phyloP scores from a whole-genome alignment of 305 asterid species.

The Fraxinus baroniana region DNA sequence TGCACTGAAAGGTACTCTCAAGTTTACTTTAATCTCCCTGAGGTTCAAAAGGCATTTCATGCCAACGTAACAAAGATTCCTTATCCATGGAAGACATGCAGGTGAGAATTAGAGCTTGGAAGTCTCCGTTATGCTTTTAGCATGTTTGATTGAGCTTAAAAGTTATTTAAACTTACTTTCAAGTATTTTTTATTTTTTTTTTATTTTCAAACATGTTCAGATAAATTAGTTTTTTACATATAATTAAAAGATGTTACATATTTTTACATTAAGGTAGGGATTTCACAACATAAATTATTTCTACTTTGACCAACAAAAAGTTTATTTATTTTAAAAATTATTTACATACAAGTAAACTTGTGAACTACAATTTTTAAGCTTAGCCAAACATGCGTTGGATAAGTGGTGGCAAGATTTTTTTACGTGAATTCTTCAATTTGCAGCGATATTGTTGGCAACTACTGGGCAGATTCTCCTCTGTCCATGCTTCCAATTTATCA shows the following conservation, averaged over 20 bases:
- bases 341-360: background rate
- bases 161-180: background rate
- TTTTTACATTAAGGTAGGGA: background rate
- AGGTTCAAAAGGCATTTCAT: conserved; percentile 85
- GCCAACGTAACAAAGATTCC: conserved; percentile 70
- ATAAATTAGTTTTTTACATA: background rate
- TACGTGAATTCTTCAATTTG: conserved; percentile 20
- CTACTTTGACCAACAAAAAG: background rate
- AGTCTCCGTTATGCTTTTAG: conserved; percentile 12
- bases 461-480: conserved; percentile 87
- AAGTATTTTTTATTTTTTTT: background rate
- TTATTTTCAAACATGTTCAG: background rate
- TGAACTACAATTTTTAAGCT: background rate
- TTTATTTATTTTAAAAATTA: background rate
- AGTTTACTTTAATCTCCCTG: conserved; percentile 74
- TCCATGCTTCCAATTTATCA: conserved; percentile 92
- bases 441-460: conserved; percentile 71
- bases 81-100: conserved; percentile 86
- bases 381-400: background rate
- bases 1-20: conserved; percentile 76
- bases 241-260: background rate
- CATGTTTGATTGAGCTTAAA: background rate
- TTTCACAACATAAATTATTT: background rate
- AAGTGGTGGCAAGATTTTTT: background rate
- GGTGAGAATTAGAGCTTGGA: conserved; percentile 36